Evolutionary conservation across 1,284 basidiomycete species (phyloP).

Genomic region (Fomes fomentarius): DNA sequence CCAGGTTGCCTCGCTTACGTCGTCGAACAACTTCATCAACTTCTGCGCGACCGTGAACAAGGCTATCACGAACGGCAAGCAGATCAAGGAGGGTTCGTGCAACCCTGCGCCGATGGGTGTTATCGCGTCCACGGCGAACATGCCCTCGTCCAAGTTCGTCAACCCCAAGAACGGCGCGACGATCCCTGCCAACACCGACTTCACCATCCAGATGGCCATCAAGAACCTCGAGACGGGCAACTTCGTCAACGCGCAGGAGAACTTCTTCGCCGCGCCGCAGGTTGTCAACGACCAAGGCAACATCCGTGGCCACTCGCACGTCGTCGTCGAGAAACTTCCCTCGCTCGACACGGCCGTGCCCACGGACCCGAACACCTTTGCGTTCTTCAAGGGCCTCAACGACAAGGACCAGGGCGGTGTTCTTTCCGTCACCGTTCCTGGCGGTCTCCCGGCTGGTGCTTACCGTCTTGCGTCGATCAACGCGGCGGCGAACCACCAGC

Average conservation of each 20-base stretch:
- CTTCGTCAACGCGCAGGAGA: conserved; percentile 56
- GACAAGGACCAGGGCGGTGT: conserved; percentile 48
- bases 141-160: conserved; percentile 55
- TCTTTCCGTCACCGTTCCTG: conserved; percentile 57
- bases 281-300: conserved; percentile 56
- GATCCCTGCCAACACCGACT: conserved; percentile 45
- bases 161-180: conserved; percentile 46
- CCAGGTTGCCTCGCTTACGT: conserved; percentile 49
- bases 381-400: conserved; percentile 74
- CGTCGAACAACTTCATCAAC: conserved; percentile 62
- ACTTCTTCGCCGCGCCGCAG: conserved; percentile 62
- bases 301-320: conserved; percentile 62
- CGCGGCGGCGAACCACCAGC: conserved; percentile 63
- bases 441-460: conserved; percentile 59
- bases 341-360: conserved; percentile 55
- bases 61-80: conserved; percentile 34
- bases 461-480: conserved; percentile 61
- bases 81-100: conserved; percentile 34
- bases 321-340: conserved; percentile 62
- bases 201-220: conserved; percentile 54
- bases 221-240: conserved; percentile 50
- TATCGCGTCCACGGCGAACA: conserved; percentile 45
- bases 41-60: conserved; percentile 46
- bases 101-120: conserved; percentile 44
- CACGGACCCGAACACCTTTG: conserved; percentile 60